These are phyloP conservation scores for Ambrosia artemisiifolia DNA, from an alignment of 129 eudicot species.

Conservation along the genomic window DNA sequence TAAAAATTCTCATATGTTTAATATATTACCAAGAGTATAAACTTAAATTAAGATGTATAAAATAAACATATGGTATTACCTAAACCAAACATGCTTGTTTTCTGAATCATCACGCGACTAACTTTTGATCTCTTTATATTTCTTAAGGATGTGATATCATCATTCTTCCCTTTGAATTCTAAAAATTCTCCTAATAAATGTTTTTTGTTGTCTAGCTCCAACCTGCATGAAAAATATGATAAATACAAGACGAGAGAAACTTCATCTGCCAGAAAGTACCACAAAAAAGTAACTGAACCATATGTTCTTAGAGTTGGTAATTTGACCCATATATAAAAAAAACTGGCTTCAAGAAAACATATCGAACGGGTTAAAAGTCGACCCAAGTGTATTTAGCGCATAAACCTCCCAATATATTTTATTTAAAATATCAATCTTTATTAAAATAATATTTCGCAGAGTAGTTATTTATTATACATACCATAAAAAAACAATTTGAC, in stretches of 20 bases:
- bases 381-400: background rate
- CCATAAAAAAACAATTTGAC: background rate
- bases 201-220: conserved; percentile 81
- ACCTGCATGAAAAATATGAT: conserved; percentile 36
- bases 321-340: background rate
- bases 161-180: conserved; percentile 90
- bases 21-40: background rate
- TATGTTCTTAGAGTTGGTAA: background rate
- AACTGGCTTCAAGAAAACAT: background rate
- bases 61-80: conserved; percentile 41
- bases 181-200: conserved; percentile 74
- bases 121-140: conserved; percentile 87
- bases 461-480: background rate
- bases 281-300: conserved; percentile 2
- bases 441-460: background rate
- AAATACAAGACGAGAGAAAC: conserved; percentile 9
- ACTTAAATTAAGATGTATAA: background rate
- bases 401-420: background rate
- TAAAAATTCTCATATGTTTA: background rate
- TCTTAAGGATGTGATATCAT: conserved; percentile 59
- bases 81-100: conserved; percentile 86
- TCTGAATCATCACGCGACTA: conserved; percentile 55
- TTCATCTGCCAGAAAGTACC: background rate
- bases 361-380: background rate
- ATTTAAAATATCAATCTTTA: background rate